Base-by-base conservation (phyloP, 2,329 filamentous ascomycete genomes). In the Mariannaea elegans region DNA sequence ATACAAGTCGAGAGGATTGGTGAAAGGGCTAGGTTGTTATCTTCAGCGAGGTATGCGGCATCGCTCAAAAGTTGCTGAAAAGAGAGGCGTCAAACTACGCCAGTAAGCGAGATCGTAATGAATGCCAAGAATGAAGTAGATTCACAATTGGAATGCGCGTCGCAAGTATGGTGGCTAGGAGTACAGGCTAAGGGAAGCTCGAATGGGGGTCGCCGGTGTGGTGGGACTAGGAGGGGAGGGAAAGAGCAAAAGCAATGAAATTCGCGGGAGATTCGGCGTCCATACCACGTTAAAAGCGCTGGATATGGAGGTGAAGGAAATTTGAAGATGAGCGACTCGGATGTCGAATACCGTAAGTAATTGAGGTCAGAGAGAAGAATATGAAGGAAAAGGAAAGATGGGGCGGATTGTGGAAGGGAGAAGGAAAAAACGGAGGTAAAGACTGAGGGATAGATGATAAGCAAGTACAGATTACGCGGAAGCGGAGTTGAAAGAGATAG, bases 361-460 rank as follows among this genome's bases (percentile, higher is more conserved):
- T 36, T 23, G 49, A 42, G n/a, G 29, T 41, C 29, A 18, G 39
- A 24, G 19, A 16, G 2, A 44, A n/a, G 41, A 19, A 23, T 24
- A 44, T 32, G 12, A 21, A 47, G 18, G 39, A 34, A 21, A 16
- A 49, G 42, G 21, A 41, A 34, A 31, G 10, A 39, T 3, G 44
- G 39, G 42, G 41, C 27, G 27, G n/a, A 38, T 14, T 21, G 36
- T 21, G 36, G 12, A 16, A 38, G 29, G 36, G 38, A 61, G 27
- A 51, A 57, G 48, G 53, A 59, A 44, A 54, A 51, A 50, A 7
- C 39, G 58, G 44, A 58, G 41, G 23, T 13, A 27, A 59, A 57
- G 61, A 55, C 36, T 3, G 38, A 56, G 46, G 49, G 39, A 48
- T 12, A 14, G 23, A 51, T 9, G 18, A 19, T 32, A 42, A 18